Base-by-base conservation (phyloP, 1,284 basidiomycete species). In the Marasmius fiardii region DNA sequence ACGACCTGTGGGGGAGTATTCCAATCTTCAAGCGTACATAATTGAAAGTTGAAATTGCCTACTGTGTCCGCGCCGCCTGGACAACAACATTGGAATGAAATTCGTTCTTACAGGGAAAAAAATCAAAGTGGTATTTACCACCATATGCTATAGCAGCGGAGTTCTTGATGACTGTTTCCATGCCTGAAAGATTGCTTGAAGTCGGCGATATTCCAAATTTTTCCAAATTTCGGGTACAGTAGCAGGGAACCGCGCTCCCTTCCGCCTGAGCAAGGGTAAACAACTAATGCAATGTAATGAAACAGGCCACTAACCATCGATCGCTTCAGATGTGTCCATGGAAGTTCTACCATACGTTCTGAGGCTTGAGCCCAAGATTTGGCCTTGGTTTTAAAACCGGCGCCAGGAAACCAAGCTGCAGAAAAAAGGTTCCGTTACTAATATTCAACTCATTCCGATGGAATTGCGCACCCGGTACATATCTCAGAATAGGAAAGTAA, bases 401-500 rank as follows among this genome's bases (percentile, higher is more conserved):
- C 43, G 21, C 55, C 39, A 24, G 50, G 55, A 14, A 52, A 26
- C 55, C 55, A 56, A 12, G 55, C 63, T 41, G 7, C 54, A 54
- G 7, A 26, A 53, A 7, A 37, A 37, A 7, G 34, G 41, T 23
- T 53, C n/a, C n/a, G n/a, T n/a, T n/a, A n/a, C n/a, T 43, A 64
- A 51, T 45, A 61, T 31, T 31, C 10, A 4, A 31, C n/a, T 31
- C 18, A 52, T 55, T 20, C 51, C 28, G 51, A 28, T n/a, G 10
- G 18, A 20, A 31, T 20, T 4, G 18, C 51, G 16, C 51, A 63
- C 62, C 50, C 53, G 62, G 55, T 59, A 64, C 58, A 57, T 62
- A 21, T 59, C 59, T 45, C 57, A 62, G 60, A 41, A 61, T 63
- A 2, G 68, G 68, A 43, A 69, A 52, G 41, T 62, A 54, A 58